Conservation (phyloP, 768 basidiomycete species). For the Suillus ampliporus region DNA sequence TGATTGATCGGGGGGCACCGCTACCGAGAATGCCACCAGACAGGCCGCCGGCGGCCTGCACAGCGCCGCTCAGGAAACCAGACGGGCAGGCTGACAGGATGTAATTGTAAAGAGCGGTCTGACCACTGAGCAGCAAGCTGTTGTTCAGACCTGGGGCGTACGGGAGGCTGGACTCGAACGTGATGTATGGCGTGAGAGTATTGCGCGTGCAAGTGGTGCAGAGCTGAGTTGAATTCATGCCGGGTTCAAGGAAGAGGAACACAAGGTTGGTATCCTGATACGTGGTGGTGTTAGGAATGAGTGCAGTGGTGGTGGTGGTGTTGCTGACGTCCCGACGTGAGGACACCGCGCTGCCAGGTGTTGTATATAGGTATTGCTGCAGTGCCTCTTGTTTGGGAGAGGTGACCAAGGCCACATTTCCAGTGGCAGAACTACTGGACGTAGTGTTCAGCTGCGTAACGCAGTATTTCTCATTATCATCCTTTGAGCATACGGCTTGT, state of each 20-base stretch:
- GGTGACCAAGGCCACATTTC: slow-evolving; percentile 21
- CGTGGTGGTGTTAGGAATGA: slow-evolving; percentile 58
- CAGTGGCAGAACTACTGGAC: slow-evolving; percentile 27
- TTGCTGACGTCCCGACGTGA: slow-evolving; percentile 35
- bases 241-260: slow-evolving; percentile 78
- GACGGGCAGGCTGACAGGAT: slow-evolving; percentile 69
- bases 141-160: slow-evolving; percentile 77
- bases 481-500: slow-evolving; percentile 76
- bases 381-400: slow-evolving; percentile 23
- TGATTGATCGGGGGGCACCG: slow-evolving; percentile 31
- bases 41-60: slow-evolving; percentile 71
- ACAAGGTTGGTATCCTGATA: slow-evolving; percentile 66
- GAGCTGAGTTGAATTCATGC: slow-evolving; percentile 53
- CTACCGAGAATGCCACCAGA: slow-evolving; percentile 41
- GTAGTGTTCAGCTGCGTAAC: slow-evolving; percentile 50
- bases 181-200: slow-evolving; percentile 77
- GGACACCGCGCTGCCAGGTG: slow-evolving; percentile 24
- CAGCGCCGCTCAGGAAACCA: slow-evolving; percentile 70
- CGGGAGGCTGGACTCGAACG: slow-evolving; percentile 69
- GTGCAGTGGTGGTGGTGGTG: slow-evolving; percentile 36
- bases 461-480: slow-evolving; percentile 75
- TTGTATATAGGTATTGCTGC: slow-evolving; percentile 31
- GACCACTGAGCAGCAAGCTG: slow-evolving; percentile 69
- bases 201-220: slow-evolving; percentile 86
- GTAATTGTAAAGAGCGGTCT: slow-evolving; percentile 66